Percentiles rank a stretch among this genome's conserved stretches.
Evolutionary conservation across 2,329 filamentous ascomycete genomes (phyloP).

Genomic region (Pseudohalonectria lignicola): DNA sequence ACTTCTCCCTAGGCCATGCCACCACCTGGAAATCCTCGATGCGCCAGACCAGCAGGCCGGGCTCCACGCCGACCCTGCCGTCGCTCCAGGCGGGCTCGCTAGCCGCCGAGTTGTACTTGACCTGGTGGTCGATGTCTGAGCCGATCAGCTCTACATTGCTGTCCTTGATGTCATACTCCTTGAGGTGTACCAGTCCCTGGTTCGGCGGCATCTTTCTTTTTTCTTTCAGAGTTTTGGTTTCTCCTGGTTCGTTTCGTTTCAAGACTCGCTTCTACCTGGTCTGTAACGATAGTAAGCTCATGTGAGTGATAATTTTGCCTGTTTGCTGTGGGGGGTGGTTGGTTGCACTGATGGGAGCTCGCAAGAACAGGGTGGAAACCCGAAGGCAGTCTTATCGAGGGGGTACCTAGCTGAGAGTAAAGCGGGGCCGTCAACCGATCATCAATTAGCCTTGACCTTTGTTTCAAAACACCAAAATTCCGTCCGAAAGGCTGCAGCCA

Average conservation of each 20-base stretch:
- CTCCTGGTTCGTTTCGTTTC: neutral
- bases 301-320: neutral
- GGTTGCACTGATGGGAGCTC: no score
- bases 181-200: conserved; percentile 48
- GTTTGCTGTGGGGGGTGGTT: neutral
- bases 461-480: neutral
- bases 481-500: no score
- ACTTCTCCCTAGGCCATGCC: conserved; percentile 42
- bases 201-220: conserved; percentile 43
- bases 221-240: neutral
- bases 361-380: no score
- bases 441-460: neutral
- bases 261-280: neutral
- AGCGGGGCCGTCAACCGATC: no score
- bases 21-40: conserved; percentile 58
- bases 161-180: conserved; percentile 57
- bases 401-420: no score
- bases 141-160: conserved; percentile 58
- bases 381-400: no score
- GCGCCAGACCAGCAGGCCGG: conserved; percentile 53
- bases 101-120: conserved; percentile 55
- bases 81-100: conserved; percentile 59
- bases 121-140: conserved; percentile 51
- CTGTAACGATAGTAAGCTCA: no score
- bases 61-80: conserved; percentile 35